These are phyloP conservation scores for Talaromyces proteolyticus DNA, from an alignment of 495 filamentous ascomycete species.

Conservation along the genomic window DNA sequence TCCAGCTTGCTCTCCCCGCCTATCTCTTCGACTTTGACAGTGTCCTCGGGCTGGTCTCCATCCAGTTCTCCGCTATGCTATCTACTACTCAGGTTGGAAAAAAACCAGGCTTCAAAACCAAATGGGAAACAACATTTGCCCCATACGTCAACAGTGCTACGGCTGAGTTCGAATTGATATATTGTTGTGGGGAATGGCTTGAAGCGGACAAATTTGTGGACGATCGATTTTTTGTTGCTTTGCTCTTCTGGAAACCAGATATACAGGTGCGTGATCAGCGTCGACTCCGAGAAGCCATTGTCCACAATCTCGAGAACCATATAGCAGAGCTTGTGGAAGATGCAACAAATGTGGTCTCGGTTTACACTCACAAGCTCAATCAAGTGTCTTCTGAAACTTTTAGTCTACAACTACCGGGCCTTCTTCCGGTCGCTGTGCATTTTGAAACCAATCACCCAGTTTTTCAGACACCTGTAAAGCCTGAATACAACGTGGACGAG, in stretches of 20 bases:
- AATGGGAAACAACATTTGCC: neutral
- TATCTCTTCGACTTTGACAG: neutral
- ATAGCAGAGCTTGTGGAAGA: neutral
- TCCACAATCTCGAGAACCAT: neutral
- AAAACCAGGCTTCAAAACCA: neutral
- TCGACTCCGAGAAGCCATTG: conserved; percentile 2
- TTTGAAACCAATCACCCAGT: conserved; percentile 6
- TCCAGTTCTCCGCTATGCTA: neutral
- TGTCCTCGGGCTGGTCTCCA: neutral
- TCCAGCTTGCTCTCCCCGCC: conserved; percentile 5
- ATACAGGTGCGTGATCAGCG: neutral
- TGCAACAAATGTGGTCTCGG: neutral
- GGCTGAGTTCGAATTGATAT: conserved; percentile 1
- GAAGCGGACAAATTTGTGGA: conserved; percentile 3
- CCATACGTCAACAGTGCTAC: neutral
- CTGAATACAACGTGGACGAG: conserved; percentile 6
- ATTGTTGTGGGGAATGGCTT: conserved; percentile 8
- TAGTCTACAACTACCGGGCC: neutral
- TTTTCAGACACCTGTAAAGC: conserved; percentile 6
- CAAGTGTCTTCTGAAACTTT: neutral
- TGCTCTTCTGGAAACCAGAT: conserved; percentile 10
- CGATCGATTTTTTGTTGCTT: conserved; percentile 7
- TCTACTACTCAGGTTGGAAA: neutral
- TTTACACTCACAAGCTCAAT: neutral
- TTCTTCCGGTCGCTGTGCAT: conserved; percentile 1